Conservation (phyloP, 2,329 filamentous ascomycete genomes). For the Ceratocystis smalleyi region DNA sequence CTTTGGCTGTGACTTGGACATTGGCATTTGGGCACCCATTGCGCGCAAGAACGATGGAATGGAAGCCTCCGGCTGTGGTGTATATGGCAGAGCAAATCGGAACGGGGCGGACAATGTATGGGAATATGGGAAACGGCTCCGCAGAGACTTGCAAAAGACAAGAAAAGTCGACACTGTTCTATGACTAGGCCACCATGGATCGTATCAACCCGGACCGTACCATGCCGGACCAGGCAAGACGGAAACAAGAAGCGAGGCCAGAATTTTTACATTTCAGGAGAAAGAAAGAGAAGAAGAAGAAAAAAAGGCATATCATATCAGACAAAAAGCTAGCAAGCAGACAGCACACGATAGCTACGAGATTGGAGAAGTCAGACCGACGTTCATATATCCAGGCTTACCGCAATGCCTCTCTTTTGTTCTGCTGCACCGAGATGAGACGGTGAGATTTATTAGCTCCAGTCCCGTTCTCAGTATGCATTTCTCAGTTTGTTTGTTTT, state of each 20-base stretch:
- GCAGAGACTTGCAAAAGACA: not conserved
- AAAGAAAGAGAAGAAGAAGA: not conserved
- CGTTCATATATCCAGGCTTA: slow-evolving; percentile 17
- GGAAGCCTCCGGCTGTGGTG: not conserved
- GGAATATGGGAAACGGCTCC: not conserved
- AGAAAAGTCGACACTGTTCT: not conserved
- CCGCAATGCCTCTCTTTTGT: slow-evolving; percentile 14
- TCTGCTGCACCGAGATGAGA: slow-evolving; percentile 12
- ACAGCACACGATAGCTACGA: slow-evolving; percentile 15
- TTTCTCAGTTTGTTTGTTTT: not conserved
- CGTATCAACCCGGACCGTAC: not conserved
- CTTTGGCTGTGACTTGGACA: not conserved
- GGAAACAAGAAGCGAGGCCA: not conserved
- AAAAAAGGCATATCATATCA: slow-evolving; percentile 13
- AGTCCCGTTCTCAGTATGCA: not conserved
- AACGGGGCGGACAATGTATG: not conserved
- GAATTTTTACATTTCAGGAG: not conserved
- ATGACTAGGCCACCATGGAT: too few species aligned
- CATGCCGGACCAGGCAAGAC: not conserved
- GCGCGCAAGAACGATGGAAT: not conserved
- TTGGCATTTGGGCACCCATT: not conserved
- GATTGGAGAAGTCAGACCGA: slow-evolving; percentile 15
- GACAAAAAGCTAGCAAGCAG: slow-evolving; percentile 12
- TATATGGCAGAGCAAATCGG: too few species aligned
- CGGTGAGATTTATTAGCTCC: not conserved